phyloP scores from a whole-genome alignment of 345 rosid species.

The Eucalyptus cloeziana region DNA sequence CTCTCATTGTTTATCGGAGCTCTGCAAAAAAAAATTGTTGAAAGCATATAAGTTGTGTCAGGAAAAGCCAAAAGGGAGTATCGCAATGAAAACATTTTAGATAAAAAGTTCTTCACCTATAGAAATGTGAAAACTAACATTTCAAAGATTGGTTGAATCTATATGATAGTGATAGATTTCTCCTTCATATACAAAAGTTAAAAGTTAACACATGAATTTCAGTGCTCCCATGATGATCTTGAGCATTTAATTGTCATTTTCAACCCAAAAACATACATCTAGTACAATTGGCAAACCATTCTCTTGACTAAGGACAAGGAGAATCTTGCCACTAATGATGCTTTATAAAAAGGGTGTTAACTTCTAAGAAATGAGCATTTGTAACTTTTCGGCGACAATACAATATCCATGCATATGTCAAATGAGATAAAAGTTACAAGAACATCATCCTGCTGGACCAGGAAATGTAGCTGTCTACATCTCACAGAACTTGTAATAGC shows the following conservation, averaged over 20 bases:
- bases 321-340: not conserved
- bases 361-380: not conserved
- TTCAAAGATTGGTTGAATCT: not conserved
- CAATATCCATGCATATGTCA: not conserved
- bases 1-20: slow-evolving; percentile 54
- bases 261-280: not conserved
- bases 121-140: not conserved
- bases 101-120: not conserved
- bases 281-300: not conserved
- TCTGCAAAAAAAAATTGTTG: slow-evolving; percentile 52
- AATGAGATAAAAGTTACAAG: not conserved
- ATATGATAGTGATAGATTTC: not conserved
- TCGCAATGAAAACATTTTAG: not conserved
- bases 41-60: not conserved
- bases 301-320: not conserved
- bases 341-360: not conserved
- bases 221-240: not conserved
- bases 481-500: not conserved
- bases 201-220: not conserved
- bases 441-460: not conserved
- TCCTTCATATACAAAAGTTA: not conserved
- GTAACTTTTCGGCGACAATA: not conserved
- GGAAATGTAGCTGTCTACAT: not conserved
- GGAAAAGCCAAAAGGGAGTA: not conserved
- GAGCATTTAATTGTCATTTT: not conserved